Conservation (phyloP, 805 yeast species). For the Saccharomyces cerevisiae region DNA sequence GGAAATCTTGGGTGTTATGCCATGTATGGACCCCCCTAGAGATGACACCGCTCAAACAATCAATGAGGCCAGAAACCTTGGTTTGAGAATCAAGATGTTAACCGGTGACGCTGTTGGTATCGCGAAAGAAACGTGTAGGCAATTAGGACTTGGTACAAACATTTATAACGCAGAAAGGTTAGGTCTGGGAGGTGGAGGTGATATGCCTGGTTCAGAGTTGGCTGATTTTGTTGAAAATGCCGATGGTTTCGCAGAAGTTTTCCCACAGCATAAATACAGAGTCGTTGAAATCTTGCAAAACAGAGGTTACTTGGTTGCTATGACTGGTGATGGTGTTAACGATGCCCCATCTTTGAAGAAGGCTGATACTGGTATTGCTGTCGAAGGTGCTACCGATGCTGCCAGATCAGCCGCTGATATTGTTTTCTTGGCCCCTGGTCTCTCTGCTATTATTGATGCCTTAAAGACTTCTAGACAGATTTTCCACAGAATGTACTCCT, state of each 20-base stretch:
- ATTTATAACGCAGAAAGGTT: slow-evolving; percentile 94
- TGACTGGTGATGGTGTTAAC: slow-evolving; percentile 99
- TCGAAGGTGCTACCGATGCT: slow-evolving; percentile 96
- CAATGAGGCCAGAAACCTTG: slow-evolving; percentile 80
- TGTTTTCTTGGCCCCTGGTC: slow-evolving; percentile 92
- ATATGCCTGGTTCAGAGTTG: slow-evolving; percentile 94
- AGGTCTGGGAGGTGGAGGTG: slow-evolving; percentile 94
- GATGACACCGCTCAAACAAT: slow-evolving; percentile 95
- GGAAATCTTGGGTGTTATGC: slow-evolving; percentile 97
- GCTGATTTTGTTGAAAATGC: slow-evolving; percentile 96
- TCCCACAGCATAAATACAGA: slow-evolving; percentile 96
- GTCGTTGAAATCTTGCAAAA: slow-evolving; percentile 92
- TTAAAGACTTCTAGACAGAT: slow-evolving; percentile 91
- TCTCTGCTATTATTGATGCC: slow-evolving; percentile 90
- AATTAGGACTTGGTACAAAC: slow-evolving; percentile 93
- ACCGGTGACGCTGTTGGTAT: slow-evolving; percentile 99
- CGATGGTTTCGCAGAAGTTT: slow-evolving; percentile 97
- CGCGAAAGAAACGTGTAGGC: slow-evolving; percentile 97
- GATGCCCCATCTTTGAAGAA: slow-evolving; percentile 96
- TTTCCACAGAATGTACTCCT: slow-evolving; percentile 98
- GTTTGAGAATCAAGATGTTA: slow-evolving; percentile 94
- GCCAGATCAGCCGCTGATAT: slow-evolving; percentile 96
- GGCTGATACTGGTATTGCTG: slow-evolving; percentile 96
- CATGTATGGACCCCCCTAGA: slow-evolving; percentile 98
- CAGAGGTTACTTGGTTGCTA: slow-evolving; percentile 95